A percentile compares a stretch with the other conserved stretches of the same genome.
phyloP scores from a whole-genome alignment of 108 stramenopile genomes.

The Nitzschia sp. region DNA sequence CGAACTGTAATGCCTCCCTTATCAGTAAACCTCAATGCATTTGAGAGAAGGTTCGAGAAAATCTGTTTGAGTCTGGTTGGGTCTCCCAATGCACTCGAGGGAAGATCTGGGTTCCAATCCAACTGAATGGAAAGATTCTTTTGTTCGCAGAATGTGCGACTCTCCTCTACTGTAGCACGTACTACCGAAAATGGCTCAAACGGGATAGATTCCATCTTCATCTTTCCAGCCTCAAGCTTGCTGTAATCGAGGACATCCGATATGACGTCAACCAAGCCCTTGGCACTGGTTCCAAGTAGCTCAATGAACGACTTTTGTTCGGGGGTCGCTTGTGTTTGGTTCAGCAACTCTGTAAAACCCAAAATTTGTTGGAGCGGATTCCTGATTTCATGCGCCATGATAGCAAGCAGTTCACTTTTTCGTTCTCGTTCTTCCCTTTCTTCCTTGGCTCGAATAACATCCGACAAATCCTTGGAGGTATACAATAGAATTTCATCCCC shows the following conservation, averaged over 20 bases:
- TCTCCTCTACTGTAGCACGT: conserved; percentile 37
- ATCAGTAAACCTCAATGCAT: conserved; percentile 61
- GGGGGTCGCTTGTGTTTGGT: conserved; percentile 20
- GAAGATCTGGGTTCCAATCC: conserved; percentile 12
- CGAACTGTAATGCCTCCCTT: conserved; percentile 18
- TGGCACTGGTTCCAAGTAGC: conserved; percentile 29
- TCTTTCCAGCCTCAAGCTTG: conserved; percentile 55
- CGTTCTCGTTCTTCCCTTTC: conserved; percentile 14
- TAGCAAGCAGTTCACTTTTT: conserved; percentile 37
- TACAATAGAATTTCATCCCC: conserved; percentile 19
- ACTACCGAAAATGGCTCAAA: conserved; percentile 40
- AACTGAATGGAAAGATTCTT: conserved; percentile 27
- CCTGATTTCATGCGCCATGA: conserved; percentile 58
- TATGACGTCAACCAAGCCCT: conserved; percentile 43
- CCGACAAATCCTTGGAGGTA: conserved; percentile 31
- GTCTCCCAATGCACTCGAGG: conserved; percentile 41
- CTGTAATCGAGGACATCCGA: conserved; percentile 52
- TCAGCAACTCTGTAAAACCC: conserved; percentile 57
- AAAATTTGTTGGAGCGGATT: conserved; percentile 68
- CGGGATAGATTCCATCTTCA: conserved; percentile 47
- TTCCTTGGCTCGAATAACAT: conserved; percentile 12
- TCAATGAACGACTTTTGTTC: conserved; percentile 42
- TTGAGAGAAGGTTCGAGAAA: conserved; percentile 50
- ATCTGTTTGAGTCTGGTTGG: conserved; percentile 61
- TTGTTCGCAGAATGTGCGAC: conserved; percentile 26